These are phyloP conservation scores for Blastobotrys petasosporus DNA, from an alignment of 1,139 yeast genomes.

Conservation along the genomic window DNA sequence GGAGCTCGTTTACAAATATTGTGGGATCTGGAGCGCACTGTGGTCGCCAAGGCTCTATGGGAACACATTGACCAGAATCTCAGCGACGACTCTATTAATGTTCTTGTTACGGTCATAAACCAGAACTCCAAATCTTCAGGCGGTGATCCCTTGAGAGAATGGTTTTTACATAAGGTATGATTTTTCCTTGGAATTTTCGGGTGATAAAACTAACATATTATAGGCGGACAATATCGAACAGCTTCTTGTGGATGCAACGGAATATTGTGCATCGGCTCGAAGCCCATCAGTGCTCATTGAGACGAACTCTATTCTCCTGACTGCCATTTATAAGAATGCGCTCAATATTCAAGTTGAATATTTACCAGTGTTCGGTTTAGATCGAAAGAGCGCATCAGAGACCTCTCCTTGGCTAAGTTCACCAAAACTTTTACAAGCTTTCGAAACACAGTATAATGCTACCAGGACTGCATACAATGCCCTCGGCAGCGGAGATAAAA, in stretches of 20 bases:
- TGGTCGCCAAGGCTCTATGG: constrained; percentile 52
- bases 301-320: constrained; percentile 27
- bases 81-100: constrained; percentile 11
- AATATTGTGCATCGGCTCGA: constrained; percentile 12
- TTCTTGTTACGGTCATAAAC: constrained; percentile 15
- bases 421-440: constrained; percentile 22
- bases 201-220: constrained; percentile 1
- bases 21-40: constrained; percentile 50
- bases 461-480: constrained; percentile 17
- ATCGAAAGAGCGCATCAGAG: constrained; percentile 16
- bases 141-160: constrained; percentile 23
- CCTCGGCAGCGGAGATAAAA: constrained; percentile 16
- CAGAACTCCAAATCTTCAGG: constrained; percentile 8
- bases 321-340: constrained; percentile 28
- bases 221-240: constrained; percentile 15
- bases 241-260: constrained; percentile 17
- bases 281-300: constrained; percentile 22
- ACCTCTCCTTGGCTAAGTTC: constrained; percentile 33
- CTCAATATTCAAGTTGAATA: constrained; percentile 21
- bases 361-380: constrained; percentile 20
- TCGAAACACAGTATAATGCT: constrained; percentile 24
- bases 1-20: constrained; percentile 38
- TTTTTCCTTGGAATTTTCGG: background rate
- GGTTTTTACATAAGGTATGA: constrained; percentile 24
- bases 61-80: constrained; percentile 22